A percentile compares a stretch with the other conserved stretches of the same genome.
Conservation (phyloP, 495 filamentous ascomycete genomes). For the Penicillium paradoxum region DNA sequence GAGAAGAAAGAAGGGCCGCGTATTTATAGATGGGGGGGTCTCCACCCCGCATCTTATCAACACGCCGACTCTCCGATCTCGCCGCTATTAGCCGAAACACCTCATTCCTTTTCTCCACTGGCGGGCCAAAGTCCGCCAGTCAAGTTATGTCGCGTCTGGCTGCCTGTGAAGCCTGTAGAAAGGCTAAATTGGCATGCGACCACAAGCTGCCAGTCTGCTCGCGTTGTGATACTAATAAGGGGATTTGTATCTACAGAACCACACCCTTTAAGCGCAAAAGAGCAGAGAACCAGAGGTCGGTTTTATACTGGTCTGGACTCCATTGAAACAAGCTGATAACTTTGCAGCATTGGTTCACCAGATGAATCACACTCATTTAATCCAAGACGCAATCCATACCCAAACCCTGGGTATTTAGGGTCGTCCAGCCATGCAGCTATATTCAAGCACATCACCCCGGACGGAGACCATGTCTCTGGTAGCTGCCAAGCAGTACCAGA, state of each 20-base stretch:
- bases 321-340: not conserved
- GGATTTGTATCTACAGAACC: constrained; percentile 35
- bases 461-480: constrained; percentile 11
- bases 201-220: constrained; percentile 37
- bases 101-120: not conserved
- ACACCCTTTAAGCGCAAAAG: constrained; percentile 36
- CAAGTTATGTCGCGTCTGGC: constrained; percentile 23
- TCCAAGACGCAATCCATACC: constrained; percentile 31
- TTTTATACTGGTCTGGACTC: not conserved
- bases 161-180: constrained; percentile 38
- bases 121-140: constrained; percentile 10
- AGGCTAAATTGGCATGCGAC: constrained; percentile 41
- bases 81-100: constrained; percentile 17
- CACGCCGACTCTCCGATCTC: constrained; percentile 11
- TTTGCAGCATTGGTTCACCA: constrained; percentile 13
- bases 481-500: constrained; percentile 8
- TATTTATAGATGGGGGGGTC: constrained; percentile 11
- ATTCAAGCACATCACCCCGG: constrained; percentile 35
- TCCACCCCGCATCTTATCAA: constrained; percentile 20
- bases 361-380: constrained; percentile 23
- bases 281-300: constrained; percentile 20
- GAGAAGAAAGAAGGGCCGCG: not conserved
- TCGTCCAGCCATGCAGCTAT: constrained; percentile 41
- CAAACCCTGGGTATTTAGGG: constrained; percentile 41
- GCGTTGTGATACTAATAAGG: constrained; percentile 27